phyloP scores from a whole-genome alignment of 371 early-diverging fungal species.

The Syncephalastrum monosporum region DNA sequence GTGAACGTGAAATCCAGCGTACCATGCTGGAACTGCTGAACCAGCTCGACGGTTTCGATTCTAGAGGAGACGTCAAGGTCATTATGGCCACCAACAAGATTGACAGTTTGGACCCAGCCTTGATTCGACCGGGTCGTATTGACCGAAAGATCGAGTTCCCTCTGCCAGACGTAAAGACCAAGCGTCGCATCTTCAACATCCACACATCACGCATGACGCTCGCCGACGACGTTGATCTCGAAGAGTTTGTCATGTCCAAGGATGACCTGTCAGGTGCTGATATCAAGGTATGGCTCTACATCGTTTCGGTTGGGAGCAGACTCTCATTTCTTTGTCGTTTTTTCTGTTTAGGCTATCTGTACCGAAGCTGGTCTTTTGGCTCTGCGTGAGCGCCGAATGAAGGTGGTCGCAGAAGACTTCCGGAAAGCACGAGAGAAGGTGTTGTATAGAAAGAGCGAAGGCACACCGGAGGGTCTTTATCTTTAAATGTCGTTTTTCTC shows the following conservation, averaged over 20 bases:
- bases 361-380: conserved; percentile 99
- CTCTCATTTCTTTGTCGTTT: background rate
- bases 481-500: conserved; percentile 48
- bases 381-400: conserved; percentile 98
- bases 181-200: conserved; percentile 98
- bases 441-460: conserved; percentile 97
- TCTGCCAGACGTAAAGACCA: conserved; percentile 98
- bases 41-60: conserved; percentile 99
- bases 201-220: conserved; percentile 99
- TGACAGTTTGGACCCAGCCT: conserved; percentile 98
- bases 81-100: conserved; percentile 99
- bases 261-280: conserved; percentile 99
- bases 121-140: conserved; percentile 99
- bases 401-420: conserved; percentile 98
- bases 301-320: background rate
- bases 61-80: conserved; percentile 99
- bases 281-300: conserved; percentile 75
- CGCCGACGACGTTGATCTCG: conserved; percentile 96
- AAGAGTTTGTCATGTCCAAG: conserved; percentile 98
- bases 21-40: conserved; percentile 99
- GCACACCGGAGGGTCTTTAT: conserved; percentile 96
- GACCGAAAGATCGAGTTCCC: conserved; percentile 99
- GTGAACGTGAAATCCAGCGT: conserved; percentile 98
- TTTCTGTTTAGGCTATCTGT: conserved; percentile 88
- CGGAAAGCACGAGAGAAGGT: conserved; percentile 99